Base-by-base conservation (phyloP, 78 protist species). In the Dictyostelium citrinum region DNA sequence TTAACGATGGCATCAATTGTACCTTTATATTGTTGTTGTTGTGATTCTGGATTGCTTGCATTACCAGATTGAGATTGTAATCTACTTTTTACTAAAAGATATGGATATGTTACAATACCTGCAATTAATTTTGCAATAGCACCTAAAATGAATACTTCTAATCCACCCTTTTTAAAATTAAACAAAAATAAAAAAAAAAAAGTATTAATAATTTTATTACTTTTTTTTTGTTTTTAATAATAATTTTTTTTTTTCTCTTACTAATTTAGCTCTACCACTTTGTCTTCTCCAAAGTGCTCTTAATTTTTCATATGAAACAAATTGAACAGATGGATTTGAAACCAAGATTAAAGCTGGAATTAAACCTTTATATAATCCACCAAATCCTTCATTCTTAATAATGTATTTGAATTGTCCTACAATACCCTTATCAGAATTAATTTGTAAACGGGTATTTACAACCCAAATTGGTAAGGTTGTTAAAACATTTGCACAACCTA, bases 61-160 rank as follows among this genome's bases (percentile, higher is more conserved):
- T 17, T 10, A 45, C 60, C 58, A 12, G 77, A 35, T 61, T 78
- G 82, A 0, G 93, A 29, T 78, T 88, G 93, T 27, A 88, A 72
- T 67, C 85, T 76, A 67, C 85, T 88, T 83, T 94, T 94, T 17
- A 90, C 93, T 35, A 94, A 75, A 27, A 94, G 77, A 35, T 86
- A 86, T 79, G 96, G 96, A 71, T 94, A 94, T n/a, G 96, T 86
- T 9, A 78, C 86, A 35, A 94, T 77, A 81, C 91, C 93, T 5
- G 96, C 96, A 71, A 84, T 70, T 45, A 84, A 16, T 79, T 94
- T 94, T 11, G 92, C 96, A 51, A 94, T 33, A 24, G 93, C 94
- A 35, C 94, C 96, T 20, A 94, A 45, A 49, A 94, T 17, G 76
- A 94, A 94, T 6, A 94, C 67, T 60, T 94, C 92, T 16, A 88